Evolutionary conservation across 805 yeast genomes (phyloP), one percentile per base, ranked within the genome.

Genomic region (Nakazawaea peltata): DNA sequence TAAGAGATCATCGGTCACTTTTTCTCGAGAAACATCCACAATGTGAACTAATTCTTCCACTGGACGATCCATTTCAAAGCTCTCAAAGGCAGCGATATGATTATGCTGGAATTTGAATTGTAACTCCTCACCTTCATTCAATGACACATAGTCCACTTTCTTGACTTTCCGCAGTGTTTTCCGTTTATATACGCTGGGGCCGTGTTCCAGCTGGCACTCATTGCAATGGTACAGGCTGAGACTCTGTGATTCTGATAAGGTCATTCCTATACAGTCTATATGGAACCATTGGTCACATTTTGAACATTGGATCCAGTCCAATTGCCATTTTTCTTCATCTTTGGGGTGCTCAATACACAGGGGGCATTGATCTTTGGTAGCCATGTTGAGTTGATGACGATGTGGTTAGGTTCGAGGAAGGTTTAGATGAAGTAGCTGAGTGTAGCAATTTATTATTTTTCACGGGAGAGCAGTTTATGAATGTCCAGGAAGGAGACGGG

Each of bases 71-170:
- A 53, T 49, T n/a, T 41, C 27, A 37, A 54, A 66, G 50, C 30
- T 39, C 30, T 26, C 46, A 42, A 54, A 67, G 46, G 33, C 42
- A 35, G 32, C 56, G 34, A 51, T 72, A 59, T 74, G 77, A 2
- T 75, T 78, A 49, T 83, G 94, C 8, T 71, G 68, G 45, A 73
- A 73, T 22, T 59, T 51, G 27, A 68, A 62, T 41, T 59, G 61
- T 53, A 53, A 65, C 63, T 62, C 52, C 25, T 76, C 80, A 4
- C 95, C 94, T 37, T 77, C 80, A 51, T 86, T 73, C 45, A 86
- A 60, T 0, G 94, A 92, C 8, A 74, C 77, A 49, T 86, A 86
- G 50, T 86, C 94, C 30, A 87, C 69, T 34, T 65, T 65, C 28
- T 63, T 59, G 27, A 48, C 44, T 12, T 67, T 57, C 16, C 95